Base-by-base conservation (phyloP, 257 asterid genomes). In the Solanum rostratum region DNA sequence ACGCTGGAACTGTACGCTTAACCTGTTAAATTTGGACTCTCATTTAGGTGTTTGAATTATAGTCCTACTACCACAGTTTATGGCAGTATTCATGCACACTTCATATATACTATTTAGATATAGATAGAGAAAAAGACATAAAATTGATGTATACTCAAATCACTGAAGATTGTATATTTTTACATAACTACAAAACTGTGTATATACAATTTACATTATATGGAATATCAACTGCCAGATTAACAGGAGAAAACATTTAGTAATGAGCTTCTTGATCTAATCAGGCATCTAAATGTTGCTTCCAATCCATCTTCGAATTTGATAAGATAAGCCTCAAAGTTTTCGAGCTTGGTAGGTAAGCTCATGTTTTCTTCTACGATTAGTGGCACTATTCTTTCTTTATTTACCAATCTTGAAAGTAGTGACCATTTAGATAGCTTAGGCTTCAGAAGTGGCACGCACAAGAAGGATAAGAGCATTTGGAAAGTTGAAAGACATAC, bases 361-460 rank as follows among this genome's bases (percentile, higher is more conserved):
- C 87, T 89, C 50, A 12, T 8, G 18, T 45, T 60, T 24, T 86
- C 80, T 53, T 59, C 27, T 63, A 83, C 79, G 45, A 41, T 85
- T 81, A 84, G 85, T 11, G 82, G 63, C 41, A 82, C 84, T 10
- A 86, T 85, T 63, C 62, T 59, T 73, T 86, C 89, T 41, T 80
- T 88, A 19, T 80, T 81, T 45, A 86, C 69, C 65, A 89, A 76
- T 49, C 86, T 89, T 52, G 88, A 86, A 85, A 89, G 87, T 81
- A 88, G 20, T 39, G 86, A 83, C 91, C 92, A 90, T 85, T 84
- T 90, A 24, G 68, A 84, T 45, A 30, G 30, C 88, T 86, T 86
- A 59, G 85, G 54, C 76, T 86, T 88, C 53, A 60, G 79, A 78
- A 87, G 53, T 53, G 88, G 88, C 30, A 43, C 76, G 20, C 87